Percentiles rank a stretch among this genome's conserved stretches.
Evolutionary conservation across 495 filamentous ascomycete species (phyloP).

Genomic region (Podospora conica): DNA sequence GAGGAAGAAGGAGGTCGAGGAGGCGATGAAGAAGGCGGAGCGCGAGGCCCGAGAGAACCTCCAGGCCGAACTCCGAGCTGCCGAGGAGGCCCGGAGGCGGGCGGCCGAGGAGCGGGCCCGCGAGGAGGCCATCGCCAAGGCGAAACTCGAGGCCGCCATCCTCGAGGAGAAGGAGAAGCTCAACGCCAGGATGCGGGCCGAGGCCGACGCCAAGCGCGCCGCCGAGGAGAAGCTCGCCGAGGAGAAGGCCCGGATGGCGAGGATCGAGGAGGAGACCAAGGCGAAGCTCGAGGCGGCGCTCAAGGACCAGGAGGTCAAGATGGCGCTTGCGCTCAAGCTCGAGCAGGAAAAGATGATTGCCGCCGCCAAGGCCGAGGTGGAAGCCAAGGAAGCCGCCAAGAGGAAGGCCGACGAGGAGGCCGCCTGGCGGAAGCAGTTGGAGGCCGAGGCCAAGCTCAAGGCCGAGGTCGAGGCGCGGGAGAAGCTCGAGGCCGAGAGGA

Average conservation of each 20-base stretch:
- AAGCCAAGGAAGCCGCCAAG: constrained; percentile 31
- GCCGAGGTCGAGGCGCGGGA: constrained; percentile 40
- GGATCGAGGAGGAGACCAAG: constrained; percentile 36
- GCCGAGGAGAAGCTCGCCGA: constrained; percentile 50
- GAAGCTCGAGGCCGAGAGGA: constrained; percentile 29
- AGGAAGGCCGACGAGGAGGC: constrained; percentile 35
- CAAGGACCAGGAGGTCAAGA: constrained; percentile 45
- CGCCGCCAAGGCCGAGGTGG: constrained; percentile 12
- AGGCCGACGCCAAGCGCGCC: constrained; percentile 20
- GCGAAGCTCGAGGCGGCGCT: constrained; percentile 46
- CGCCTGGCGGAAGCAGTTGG: constrained; percentile 38
- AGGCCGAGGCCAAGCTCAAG: constrained; percentile 42
- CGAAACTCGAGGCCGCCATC: constrained; percentile 40
- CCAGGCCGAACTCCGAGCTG: constrained; percentile 29
- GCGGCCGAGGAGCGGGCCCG: constrained; percentile 4
- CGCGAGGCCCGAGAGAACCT: constrained; percentile 39
- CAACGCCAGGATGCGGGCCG: constrained; percentile 25
- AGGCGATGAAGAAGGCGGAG: constrained; percentile 30
- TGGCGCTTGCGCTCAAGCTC: constrained; percentile 25
- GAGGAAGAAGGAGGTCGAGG: constrained; percentile 12
- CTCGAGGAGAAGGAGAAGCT: constrained; percentile 30
- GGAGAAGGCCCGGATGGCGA: constrained; percentile 36
- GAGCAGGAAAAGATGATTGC: constrained; percentile 17
- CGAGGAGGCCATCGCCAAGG: constrained; percentile 31
- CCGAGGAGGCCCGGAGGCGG: constrained; percentile 6